Evolutionary conservation across 2,329 filamentous ascomycete species (phyloP).

Genomic region (Geosmithia flava): DNA sequence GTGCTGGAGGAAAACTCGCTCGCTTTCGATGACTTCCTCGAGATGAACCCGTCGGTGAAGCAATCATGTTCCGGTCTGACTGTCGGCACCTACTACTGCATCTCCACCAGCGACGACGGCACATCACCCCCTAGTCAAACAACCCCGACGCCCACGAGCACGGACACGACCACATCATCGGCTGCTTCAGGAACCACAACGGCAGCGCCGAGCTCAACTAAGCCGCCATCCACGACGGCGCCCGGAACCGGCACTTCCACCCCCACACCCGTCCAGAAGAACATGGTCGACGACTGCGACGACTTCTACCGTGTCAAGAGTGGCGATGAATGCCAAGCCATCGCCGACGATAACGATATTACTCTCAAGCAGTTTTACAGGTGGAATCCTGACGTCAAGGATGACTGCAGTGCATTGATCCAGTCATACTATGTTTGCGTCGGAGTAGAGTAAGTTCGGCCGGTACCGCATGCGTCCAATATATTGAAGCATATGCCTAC

Average conservation of each 20-base stretch:
- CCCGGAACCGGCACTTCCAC: background rate
- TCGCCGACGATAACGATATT: background rate
- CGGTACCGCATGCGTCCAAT: too few species aligned
- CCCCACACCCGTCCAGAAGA: background rate
- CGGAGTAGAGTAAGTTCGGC: too few species aligned
- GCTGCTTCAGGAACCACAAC: background rate
- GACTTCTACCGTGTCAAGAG: background rate
- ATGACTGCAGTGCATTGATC: slow-evolving; percentile 13
- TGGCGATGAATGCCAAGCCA: background rate
- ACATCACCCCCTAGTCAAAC: too few species aligned
- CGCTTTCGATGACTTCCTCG: background rate
- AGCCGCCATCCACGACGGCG: background rate
- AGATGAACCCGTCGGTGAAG: background rate
- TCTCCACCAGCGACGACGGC: background rate
- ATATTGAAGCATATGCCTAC: too few species aligned
- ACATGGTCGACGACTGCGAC: background rate
- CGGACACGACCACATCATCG: too few species aligned
- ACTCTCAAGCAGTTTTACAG: background rate
- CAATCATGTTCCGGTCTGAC: background rate
- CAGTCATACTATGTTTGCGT: background rate
- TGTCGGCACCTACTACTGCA: background rate
- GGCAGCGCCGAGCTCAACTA: background rate
- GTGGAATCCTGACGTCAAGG: slow-evolving; percentile 1
- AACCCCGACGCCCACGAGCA: too few species aligned
- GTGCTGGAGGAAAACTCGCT: background rate